These are phyloP conservation scores for Barnettozyma sucrosica DNA, from an alignment of 805 yeast species.

Conservation along the genomic window DNA sequence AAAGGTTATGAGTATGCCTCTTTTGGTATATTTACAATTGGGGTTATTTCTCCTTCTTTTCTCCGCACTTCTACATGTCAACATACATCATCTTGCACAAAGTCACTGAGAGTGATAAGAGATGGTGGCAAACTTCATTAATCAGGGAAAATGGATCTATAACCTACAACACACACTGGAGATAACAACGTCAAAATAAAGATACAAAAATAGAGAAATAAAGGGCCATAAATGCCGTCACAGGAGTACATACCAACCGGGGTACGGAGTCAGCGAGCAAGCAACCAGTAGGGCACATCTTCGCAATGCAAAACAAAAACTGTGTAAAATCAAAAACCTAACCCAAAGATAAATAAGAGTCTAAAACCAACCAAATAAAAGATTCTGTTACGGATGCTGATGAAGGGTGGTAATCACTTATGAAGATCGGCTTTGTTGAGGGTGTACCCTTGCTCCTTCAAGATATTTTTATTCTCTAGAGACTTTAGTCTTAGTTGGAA, in stretches of 20 bases:
- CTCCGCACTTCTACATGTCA: neutral
- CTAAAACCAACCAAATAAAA: neutral
- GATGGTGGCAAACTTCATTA: too few relatives aligned
- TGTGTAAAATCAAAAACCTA: neutral
- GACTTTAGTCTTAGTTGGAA: conserved; percentile 19
- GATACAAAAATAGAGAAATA: neutral
- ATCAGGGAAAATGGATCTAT: too few relatives aligned
- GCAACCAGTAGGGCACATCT: neutral
- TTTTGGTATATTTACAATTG: neutral
- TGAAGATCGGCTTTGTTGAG: conserved; percentile 10
- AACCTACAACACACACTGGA: too few relatives aligned
- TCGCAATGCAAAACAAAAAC: neutral
- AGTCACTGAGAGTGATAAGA: neutral
- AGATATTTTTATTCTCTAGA: conserved; percentile 18
- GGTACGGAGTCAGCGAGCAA: neutral
- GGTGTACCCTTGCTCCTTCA: conserved; percentile 11
- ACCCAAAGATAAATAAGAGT: neutral
- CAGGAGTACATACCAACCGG: neutral
- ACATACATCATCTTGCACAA: neutral
- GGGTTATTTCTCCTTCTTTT: neutral
- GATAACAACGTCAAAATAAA: neutral
- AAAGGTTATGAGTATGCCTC: neutral
- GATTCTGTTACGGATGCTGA: neutral
- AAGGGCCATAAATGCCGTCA: neutral
- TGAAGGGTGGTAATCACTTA: conserved; percentile 1